Base-by-base conservation (phyloP, 805 yeast species). In the baker's yeast (Saccharomyces cerevisiae) region DNA sequence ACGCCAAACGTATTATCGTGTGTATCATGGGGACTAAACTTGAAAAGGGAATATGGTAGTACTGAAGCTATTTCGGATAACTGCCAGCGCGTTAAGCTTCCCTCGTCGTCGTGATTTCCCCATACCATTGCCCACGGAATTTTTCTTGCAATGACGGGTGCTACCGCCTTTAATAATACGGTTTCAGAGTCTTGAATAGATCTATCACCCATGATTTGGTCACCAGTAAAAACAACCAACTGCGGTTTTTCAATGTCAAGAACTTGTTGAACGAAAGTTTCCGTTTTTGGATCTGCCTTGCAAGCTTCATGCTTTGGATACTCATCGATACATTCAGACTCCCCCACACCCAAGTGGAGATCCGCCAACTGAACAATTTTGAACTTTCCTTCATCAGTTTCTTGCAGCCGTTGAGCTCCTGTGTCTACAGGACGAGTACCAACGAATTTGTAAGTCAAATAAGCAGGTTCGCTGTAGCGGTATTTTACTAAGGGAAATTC, bases 51-150 rank as follows among this genome's bases (percentile, higher is more conserved):
- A 66, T 76, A 87, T 0, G 98, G 99, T 50, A 92, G 71, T 0
- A 70, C 61, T 8, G 73, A 59, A 3, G 81, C 75, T 6, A 87
- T 63, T 2, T 74, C 63, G 81, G 90, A 85, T 46, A 89, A 63
- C 59, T 83, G 80, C 53, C 70, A 66, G 43, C 96, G 77, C 14
- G 74, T 57, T 54, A 89, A 61, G 3, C 84, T 78, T 0, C 96
- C 92, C 70, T 91, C 96, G 64, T 86, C 94, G 68, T 94, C 99
- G 67, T 94, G 99, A 68, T 94, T 94, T 0, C 99, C 99, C 74
- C 92, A 77, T 8, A 84, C 82, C 59, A 87, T 76, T 0, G 97
- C 92, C 75, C 80, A 94, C 3, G 98, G 97, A 8, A 91, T 85
- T 50, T 77, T 70, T 49, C 87, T 73, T 14, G 72, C 62, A 26